Evolutionary conservation across 495 filamentous ascomycete species (phyloP).

Genomic region (Penicillium herquei): DNA sequence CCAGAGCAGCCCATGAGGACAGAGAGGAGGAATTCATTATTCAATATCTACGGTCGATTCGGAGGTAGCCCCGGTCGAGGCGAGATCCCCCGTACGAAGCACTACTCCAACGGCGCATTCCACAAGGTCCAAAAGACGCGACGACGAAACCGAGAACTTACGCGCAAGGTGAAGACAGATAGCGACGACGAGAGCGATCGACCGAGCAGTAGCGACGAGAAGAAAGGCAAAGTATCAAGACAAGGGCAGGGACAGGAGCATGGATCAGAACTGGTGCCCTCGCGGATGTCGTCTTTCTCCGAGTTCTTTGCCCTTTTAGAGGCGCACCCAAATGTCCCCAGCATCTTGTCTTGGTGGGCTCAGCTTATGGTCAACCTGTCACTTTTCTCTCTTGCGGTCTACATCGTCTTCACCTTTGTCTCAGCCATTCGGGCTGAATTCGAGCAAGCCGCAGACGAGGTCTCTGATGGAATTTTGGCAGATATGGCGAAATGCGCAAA

Average conservation of each 20-base stretch:
- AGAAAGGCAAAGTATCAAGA: conserved; percentile 16
- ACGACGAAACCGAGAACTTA: conserved; percentile 44
- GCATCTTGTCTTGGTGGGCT: conserved; percentile 80
- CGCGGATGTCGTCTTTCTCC: conserved; percentile 44
- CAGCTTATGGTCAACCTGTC: conserved; percentile 77
- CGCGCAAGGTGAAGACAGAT: conserved; percentile 43
- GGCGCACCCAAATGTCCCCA: conserved; percentile 79
- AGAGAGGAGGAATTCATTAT: conserved; percentile 46
- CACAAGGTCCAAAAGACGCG: conserved; percentile 55
- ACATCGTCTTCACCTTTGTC: conserved; percentile 68
- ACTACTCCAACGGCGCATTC: conserved; percentile 52
- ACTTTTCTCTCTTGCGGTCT: conserved; percentile 64
- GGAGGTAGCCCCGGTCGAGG: conserved; percentile 56
- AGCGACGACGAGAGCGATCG: conserved; percentile 60
- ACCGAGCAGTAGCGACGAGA: conserved; percentile 45
- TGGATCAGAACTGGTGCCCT: conserved; percentile 2
- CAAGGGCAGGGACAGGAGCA: conserved; percentile 11
- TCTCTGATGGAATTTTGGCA: conserved; percentile 59
- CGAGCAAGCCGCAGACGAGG: conserved; percentile 62
- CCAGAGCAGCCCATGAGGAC: conserved; percentile 55
- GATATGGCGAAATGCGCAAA: conserved; percentile 71
- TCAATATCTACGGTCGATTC: conserved; percentile 44
- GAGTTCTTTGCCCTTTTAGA: conserved; percentile 67
- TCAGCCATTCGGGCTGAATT: conserved; percentile 74
- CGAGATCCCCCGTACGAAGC: conserved; percentile 52